Evolutionary conservation across 495 filamentous ascomycete species (phyloP), one percentile per base, ranked within the genome.

Genomic region (Lasiosphaeria miniovina): DNA sequence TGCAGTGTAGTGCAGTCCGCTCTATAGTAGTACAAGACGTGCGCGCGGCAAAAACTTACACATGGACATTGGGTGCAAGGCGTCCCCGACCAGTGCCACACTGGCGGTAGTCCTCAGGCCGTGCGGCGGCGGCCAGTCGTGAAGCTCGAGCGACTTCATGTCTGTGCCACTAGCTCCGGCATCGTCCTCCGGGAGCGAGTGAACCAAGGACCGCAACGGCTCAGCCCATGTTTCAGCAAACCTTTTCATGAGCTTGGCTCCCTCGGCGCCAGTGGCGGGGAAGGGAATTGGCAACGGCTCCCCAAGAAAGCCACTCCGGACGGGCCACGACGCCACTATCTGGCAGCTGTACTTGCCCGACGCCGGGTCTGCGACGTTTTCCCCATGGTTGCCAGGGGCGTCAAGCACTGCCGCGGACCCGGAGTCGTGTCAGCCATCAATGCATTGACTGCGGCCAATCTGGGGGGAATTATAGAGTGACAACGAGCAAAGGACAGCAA

Each of bases 21-120:
- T 12, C 38, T 41, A 46, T 2, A 46, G 12, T 14, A 46, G 15
- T 14, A 46, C 12, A 46, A 46, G 11, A 46, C 12, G 0, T 14
- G 12, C 12, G 11, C 4, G 7, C 5, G 15, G 4, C 12, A 46
- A n/a, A 7, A 36, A 80, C 83, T 70, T 79, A 87, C 85, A 83
- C 62, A 78, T 80, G 0, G 80, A 76, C 85, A 88, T 88, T 1
- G 83, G 75, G 69, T 89, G 85, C 6, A 82, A 75, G 0, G 85
- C 83, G 69, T 88, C 86, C 4, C 85, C 84, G 6, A 80, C 75
- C 31, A 87, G 55, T 0, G 80, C 81, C 2, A 84, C 72, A 38
- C 74, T 65, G 1, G 83, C 79, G 1, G 15, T 52, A 2, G 60
- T 59, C 0, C 58, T 59, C 40, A 71, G 45, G 58, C 36, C 68